Conservation (phyloP, 208 protist species). For the Leishmania amazonensis region DNA sequence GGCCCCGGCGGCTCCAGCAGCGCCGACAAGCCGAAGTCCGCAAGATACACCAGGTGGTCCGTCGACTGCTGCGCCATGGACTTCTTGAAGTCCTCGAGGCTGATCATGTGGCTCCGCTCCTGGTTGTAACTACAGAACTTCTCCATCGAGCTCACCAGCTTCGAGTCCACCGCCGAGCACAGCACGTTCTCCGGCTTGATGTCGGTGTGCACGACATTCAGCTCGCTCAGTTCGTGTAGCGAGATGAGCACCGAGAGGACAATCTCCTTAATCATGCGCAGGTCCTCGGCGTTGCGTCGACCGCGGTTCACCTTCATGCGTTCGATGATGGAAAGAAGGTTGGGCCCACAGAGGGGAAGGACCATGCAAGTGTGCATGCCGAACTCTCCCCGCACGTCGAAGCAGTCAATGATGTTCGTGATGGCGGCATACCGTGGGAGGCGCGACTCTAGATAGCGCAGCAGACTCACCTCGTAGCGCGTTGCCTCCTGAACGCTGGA, state of each 20-base stretch:
- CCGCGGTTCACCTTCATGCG: conserved; percentile 47
- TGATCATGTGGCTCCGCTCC: conserved; percentile 46
- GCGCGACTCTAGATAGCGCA: conserved; percentile 59
- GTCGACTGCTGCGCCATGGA: conserved; percentile 32
- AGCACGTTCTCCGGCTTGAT: conserved; percentile 94
- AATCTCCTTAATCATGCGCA: conserved; percentile 81
- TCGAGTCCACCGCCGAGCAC: conserved; percentile 63
- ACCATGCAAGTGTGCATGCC: conserved; percentile 82
- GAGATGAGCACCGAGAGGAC: conserved; percentile 66
- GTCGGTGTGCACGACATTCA: conserved; percentile 92
- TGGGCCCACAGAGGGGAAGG: conserved; percentile 79
- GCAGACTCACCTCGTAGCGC: conserved; percentile 75
- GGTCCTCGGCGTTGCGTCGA: conserved; percentile 55
- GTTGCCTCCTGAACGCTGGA: conserved; percentile 55
- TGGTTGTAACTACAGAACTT: conserved; percentile 66
- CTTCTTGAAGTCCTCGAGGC: conserved; percentile 26
- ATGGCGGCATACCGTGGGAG: conserved; percentile 37
- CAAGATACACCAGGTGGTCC: conserved; percentile 65
- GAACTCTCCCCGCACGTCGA: conserved; percentile 68
- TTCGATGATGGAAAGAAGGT: conserved; percentile 85
- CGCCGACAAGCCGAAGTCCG: conserved; percentile 81
- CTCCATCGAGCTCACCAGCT: conserved; percentile 65
- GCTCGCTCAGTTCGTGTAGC: conserved; percentile 64
- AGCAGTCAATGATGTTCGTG: conserved; percentile 78
- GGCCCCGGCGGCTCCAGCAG: conserved; percentile 51